Conservation (phyloP, 352 stramenopile genomes). For the Elongisporangium prolatum region DNA sequence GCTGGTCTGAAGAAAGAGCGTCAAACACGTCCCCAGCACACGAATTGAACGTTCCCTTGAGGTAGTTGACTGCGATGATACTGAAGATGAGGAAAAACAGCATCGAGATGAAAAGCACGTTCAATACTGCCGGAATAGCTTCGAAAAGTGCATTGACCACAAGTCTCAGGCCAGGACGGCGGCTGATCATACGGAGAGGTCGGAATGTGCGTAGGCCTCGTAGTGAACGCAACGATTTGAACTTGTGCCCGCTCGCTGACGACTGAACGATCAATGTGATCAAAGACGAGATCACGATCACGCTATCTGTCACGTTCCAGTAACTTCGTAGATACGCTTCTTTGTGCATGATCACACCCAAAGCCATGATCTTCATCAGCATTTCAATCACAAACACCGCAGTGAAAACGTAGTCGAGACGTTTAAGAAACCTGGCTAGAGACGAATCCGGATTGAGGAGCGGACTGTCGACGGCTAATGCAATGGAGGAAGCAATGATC, state of each 20-base stretch:
- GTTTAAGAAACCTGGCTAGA: conserved; percentile 36
- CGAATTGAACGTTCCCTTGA: conserved; percentile 87
- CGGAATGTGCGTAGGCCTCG: conserved; percentile 84
- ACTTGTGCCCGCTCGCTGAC: conserved; percentile 26
- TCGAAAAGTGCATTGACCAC: conserved; percentile 90
- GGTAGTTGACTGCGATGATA: conserved; percentile 92
- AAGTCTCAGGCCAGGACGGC: conserved; percentile 79
- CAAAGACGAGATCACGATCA: conserved; percentile 86
- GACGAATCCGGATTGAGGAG: conserved; percentile 47
- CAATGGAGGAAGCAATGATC: conserved; percentile 82
- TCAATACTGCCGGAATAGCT: conserved; percentile 85
- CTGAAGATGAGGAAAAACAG: conserved; percentile 96
- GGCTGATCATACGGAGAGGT: conserved; percentile 89
- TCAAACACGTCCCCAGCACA: conserved; percentile 72
- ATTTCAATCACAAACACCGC: conserved; percentile 87
- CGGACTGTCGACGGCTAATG: conserved; percentile 86
- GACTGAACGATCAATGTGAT: conserved; percentile 62
- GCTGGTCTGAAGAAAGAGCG: conserved; percentile 26
- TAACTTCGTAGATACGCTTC: conserved; percentile 74
- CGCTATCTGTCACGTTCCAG: conserved; percentile 90
- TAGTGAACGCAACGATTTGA: conserved; percentile 81
- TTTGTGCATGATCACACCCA: conserved; percentile 68
- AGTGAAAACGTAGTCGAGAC: conserved; percentile 74
- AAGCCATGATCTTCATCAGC: conserved; percentile 85
- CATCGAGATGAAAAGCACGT: conserved; percentile 88